Base-by-base conservation (phyloP, 108 stramenopile genomes). In the Cyclotella kingstonii region DNA sequence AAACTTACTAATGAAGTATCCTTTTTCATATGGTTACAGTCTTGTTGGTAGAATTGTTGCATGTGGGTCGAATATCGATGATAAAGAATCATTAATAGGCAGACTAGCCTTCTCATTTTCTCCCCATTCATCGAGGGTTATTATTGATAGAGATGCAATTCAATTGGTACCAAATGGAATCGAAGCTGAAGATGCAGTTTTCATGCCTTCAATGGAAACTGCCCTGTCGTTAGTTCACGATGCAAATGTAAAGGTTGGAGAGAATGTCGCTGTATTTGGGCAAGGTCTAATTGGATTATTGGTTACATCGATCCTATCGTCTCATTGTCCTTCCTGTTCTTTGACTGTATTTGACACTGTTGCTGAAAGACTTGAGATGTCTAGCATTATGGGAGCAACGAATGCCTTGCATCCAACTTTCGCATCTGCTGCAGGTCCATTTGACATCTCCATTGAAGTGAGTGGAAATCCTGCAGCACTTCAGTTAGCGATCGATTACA, bases 151-250 rank as follows among this genome's bases (percentile, higher is more conserved):
- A 44, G 81, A 79, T 46, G 74, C 77, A 4, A 70, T 91, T 43
- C 87, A 91, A 63, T 43, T 92, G n/a, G 83, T 95, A 11, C 93
- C 93, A 42, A 76, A 76, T 63, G 93, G 85, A 12, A 91, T 96
- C 26, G 73, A 60, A 8, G 68, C 95, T 28, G 76, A 89, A 54
- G 93, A 95, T 79, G 95, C 95, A 2, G 86, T 94, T 6, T 96
- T 93, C 82, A 84, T 96, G 76, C 93, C 95, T 41, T 94, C 93
- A 1, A 87, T 96, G 7, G 95, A 96, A 70, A 96, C 95, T 25
- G 93, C 95, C 0, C 58, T 96, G 39, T 91, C 90, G 2, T 61
- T 96, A 12, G 90, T 95, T 0, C 95, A 96, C 54, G 95, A 96
- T 63, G 91, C 93, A 23, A 66, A 86, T 55, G 61, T 87, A 6